phyloP scores from a whole-genome alignment of 177 flowering plant genomes.

The Telopea speciosissima region DNA sequence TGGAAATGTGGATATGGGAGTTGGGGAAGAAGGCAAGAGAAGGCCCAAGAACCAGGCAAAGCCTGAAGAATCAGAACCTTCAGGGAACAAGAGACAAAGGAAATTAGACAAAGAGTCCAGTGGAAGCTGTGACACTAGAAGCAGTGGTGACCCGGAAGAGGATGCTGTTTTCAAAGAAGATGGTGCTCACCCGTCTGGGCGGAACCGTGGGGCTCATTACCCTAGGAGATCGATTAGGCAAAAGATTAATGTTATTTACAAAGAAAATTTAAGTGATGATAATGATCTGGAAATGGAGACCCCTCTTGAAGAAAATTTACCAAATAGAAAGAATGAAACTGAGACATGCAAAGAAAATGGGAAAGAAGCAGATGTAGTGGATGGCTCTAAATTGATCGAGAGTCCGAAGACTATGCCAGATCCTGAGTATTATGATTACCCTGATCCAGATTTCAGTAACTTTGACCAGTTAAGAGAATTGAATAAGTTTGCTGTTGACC shows the following conservation, averaged over 20 bases:
- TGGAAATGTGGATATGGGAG: not conserved
- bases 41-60: not conserved
- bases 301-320: constrained; percentile 14
- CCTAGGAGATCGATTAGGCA: constrained; percentile 36
- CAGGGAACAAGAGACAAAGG: constrained; percentile 32
- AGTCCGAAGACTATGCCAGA: constrained; percentile 8
- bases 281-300: constrained; percentile 9
- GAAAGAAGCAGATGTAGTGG: constrained; percentile 11
- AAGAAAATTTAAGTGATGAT: constrained; percentile 44
- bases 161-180: constrained; percentile 11
- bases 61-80: constrained; percentile 8
- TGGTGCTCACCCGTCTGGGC: constrained; percentile 16
- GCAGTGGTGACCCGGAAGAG: constrained; percentile 31
- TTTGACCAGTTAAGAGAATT: constrained; percentile 46
- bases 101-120: constrained; percentile 32
- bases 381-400: constrained; percentile 8
- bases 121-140: constrained; percentile 35
- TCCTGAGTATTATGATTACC: constrained; percentile 18
- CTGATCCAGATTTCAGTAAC: constrained; percentile 62
- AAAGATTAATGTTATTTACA: constrained; percentile 48
- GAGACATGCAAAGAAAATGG: constrained; percentile 9
- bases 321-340: constrained; percentile 13
- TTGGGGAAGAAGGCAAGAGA: constrained; percentile 6
- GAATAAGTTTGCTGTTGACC: constrained; percentile 42
- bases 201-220: constrained; percentile 15